Percentiles rank a stretch among this genome's conserved stretches.
Conservation (phyloP, 306 rosid species). For the Oemleria cerasiformis region DNA sequence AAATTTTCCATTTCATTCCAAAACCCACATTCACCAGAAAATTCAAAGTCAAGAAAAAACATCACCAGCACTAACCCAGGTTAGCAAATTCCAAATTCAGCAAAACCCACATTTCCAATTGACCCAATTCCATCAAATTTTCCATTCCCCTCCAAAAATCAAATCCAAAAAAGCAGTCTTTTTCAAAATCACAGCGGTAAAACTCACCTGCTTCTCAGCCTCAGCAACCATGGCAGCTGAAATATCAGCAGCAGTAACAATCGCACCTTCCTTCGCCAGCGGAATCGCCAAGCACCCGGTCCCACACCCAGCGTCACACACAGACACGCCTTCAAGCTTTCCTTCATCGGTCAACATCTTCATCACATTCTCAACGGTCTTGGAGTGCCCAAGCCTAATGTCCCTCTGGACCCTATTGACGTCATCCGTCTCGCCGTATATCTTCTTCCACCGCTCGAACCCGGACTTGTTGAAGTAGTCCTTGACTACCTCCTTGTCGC, state of each 20-base stretch:
- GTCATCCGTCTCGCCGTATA: constrained; percentile 87
- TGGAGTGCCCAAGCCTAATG: constrained; percentile 77
- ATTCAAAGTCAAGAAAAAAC: not conserved
- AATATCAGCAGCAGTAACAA: constrained; percentile 67
- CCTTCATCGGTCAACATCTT: constrained; percentile 72
- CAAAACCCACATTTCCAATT: not conserved
- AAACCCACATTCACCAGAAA: not conserved
- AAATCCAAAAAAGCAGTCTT: not conserved
- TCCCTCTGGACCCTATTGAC: constrained; percentile 82
- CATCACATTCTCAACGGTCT: constrained; percentile 76
- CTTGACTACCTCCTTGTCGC: constrained; percentile 84
- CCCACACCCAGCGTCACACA: constrained; percentile 96
- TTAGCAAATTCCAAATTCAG: not conserved
- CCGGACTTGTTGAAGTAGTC: constrained; percentile 92
- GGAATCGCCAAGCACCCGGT: constrained; percentile 90
- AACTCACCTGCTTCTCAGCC: constrained; percentile 67
- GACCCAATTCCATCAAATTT: not conserved
- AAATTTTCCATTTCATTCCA: not conserved
- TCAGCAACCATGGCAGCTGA: constrained; percentile 93
- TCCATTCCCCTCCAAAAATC: not conserved
- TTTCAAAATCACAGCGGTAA: not conserved
- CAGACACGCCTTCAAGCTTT: constrained; percentile 53
- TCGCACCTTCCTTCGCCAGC: constrained; percentile 75
- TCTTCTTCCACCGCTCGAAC: constrained; percentile 93
- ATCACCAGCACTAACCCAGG: not conserved